Percentiles rank a stretch among this genome's conserved stretches.
Evolutionary conservation across 148 eudicot species (phyloP).

Genomic region (Amaranthus palmeri): DNA sequence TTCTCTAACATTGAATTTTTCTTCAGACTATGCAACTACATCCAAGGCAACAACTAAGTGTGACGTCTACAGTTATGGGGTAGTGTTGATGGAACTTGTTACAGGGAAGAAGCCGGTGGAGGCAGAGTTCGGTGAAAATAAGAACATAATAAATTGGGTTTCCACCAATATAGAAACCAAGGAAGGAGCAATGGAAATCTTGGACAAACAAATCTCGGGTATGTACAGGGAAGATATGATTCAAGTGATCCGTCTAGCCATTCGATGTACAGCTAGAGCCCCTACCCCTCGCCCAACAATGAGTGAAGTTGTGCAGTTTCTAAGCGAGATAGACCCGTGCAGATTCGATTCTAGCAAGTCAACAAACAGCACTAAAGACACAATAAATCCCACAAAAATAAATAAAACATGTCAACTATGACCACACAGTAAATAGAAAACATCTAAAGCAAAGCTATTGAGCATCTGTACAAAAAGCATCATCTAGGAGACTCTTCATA

Average conservation of each 20-base stretch:
- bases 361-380: constrained; percentile 42
- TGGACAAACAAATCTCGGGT: constrained; percentile 54
- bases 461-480: constrained; percentile 41
- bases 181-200: constrained; percentile 72
- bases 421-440: constrained; percentile 23
- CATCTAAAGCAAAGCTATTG: constrained; percentile 25
- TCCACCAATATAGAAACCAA: constrained; percentile 64
- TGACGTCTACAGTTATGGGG: constrained; percentile 95
- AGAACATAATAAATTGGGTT: constrained; percentile 88
- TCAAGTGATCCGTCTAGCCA: constrained; percentile 63
- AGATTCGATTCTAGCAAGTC: constrained; percentile 51
- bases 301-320: constrained; percentile 74
- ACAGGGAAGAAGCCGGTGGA: constrained; percentile 92
- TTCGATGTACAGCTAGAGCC: constrained; percentile 58
- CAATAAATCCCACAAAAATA: constrained; percentile 31
- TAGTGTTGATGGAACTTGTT: constrained; percentile 83
- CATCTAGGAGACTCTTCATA: constrained; percentile 26
- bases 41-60: constrained; percentile 87
- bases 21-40: constrained; percentile 77
- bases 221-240: constrained; percentile 68
- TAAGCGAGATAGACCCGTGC: constrained; percentile 73
- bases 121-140: constrained; percentile 87
- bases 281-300: constrained; percentile 72
- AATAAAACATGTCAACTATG: constrained; percentile 32
- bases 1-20: constrained; percentile 3